These are phyloP conservation scores for Miamiensis avidus DNA, from an alignment of 169 alveolate genomes.

Conservation along the genomic window DNA sequence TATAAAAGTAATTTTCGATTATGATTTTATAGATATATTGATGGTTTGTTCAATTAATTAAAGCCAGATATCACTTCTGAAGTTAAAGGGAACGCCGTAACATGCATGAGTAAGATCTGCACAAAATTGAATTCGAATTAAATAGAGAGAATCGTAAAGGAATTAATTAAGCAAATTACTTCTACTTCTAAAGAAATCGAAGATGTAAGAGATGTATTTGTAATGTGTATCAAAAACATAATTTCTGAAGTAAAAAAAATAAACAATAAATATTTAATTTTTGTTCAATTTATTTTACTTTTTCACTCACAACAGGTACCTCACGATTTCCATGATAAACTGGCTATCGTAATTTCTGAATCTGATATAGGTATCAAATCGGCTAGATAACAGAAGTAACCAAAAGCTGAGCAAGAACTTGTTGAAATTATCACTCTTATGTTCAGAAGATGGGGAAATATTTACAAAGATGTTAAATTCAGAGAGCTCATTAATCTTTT, in stretches of 20 bases:
- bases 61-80: not conserved
- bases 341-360: not conserved
- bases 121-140: not conserved
- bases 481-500: not conserved
- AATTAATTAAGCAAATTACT: not conserved
- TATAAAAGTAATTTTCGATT: too few relatives aligned
- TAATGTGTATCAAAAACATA: not conserved
- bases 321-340: not conserved
- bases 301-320: not conserved
- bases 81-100: not conserved
- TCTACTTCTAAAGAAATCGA: not conserved
- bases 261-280: too few relatives aligned
- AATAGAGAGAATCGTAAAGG: not conserved
- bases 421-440: not conserved
- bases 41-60: not conserved
- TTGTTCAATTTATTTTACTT: not conserved
- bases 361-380: not conserved
- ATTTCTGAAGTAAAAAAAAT: not conserved
- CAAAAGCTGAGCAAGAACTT: not conserved
- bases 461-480: not conserved
- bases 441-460: not conserved
- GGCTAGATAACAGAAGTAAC: not conserved
- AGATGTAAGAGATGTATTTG: not conserved
- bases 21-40: not conserved
- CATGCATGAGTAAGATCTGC: not conserved